Base-by-base conservation (phyloP, 495 filamentous ascomycete species). In the Venustampulla echinocandica region DNA sequence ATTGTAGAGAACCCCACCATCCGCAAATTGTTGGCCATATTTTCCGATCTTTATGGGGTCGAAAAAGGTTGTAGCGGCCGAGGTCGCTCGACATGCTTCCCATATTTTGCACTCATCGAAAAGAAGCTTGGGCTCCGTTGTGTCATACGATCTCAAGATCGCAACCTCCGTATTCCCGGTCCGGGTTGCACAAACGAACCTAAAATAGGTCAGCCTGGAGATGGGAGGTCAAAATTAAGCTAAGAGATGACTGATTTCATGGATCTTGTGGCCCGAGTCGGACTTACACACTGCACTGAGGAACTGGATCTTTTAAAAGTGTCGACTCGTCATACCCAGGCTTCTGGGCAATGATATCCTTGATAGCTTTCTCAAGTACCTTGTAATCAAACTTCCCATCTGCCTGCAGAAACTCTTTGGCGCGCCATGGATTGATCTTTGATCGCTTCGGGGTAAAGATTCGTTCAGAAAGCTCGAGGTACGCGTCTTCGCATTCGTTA, bases 11-110 rank as follows among this genome's bases (percentile, higher is more conserved):
- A 37, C 0, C 51, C 61, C 19, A 5, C 67, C 65, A 45, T 73
- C 67, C 13, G 64, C 56, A 46, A 69, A 74, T 28, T 57, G 28
- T 44, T 60, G 41, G 3, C 57, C 20, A 24, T 50, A 55, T 30
- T 55, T 52, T 9, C 67, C 64, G 38, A 75, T 65, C 2, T 42
- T 37, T 7, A 74, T 62, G 0, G 68, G 63, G 13, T 70, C 65
- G 56, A 75, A 76, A 49, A 75, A 70, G 18, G 66, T 53, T 11
- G 64, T 54, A 1, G 62, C 63, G 15, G 71, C 68, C 10, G 68
- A 69, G 2, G 64, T 69, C 4, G 72, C 71, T 18, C 61, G 53
- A 34, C 58, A 63, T 7, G 68, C 73, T 52, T 76, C 59, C 69
- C 68, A 77, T 11, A 75, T 69, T 36, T 50, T 66, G 13, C 42